phyloP scores from a whole-genome alignment of 805 yeast genomes.

The Wickerhamomyces pijperi region DNA sequence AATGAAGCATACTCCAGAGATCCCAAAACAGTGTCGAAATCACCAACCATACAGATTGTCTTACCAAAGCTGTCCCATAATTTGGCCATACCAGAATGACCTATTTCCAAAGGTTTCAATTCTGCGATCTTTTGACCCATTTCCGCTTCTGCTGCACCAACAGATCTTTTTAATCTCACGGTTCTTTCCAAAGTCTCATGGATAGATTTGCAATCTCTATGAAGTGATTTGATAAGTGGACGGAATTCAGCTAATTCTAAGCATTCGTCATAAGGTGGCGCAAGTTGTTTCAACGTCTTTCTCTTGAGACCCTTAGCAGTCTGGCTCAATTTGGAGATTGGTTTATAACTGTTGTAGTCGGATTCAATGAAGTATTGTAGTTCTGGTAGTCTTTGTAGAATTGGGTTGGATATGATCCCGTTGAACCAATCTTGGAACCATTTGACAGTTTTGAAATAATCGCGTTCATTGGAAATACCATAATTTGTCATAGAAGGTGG shows the following conservation, averaged over 20 bases:
- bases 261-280: conserved; percentile 84
- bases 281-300: conserved; percentile 82
- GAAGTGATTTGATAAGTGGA: conserved; percentile 73
- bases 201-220: conserved; percentile 41
- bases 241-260: conserved; percentile 74
- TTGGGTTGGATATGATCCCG: conserved; percentile 60
- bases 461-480: conserved; percentile 81
- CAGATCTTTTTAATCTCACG: conserved; percentile 29
- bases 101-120: conserved; percentile 31
- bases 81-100: conserved; percentile 59
- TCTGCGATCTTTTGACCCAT: conserved; percentile 33
- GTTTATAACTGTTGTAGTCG: conserved; percentile 45
- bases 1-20: conserved; percentile 63
- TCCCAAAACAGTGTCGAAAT: conserved; percentile 60
- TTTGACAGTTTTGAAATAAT: conserved; percentile 39
- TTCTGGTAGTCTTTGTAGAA: conserved; percentile 81
- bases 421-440: conserved; percentile 82
- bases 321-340: conserved; percentile 41
- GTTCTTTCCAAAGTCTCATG: conserved; percentile 47
- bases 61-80: conserved; percentile 76
- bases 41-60: conserved; percentile 60
- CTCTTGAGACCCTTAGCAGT: conserved; percentile 82
- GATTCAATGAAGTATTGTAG: conserved; percentile 74
- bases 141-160: conserved; percentile 48
- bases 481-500: conserved; percentile 69